Percentiles rank a stretch among this genome's conserved stretches.
phyloP scores from a whole-genome alignment of 2,329 filamentous ascomycete species.

The Tolypocladium cylindrosporum region DNA sequence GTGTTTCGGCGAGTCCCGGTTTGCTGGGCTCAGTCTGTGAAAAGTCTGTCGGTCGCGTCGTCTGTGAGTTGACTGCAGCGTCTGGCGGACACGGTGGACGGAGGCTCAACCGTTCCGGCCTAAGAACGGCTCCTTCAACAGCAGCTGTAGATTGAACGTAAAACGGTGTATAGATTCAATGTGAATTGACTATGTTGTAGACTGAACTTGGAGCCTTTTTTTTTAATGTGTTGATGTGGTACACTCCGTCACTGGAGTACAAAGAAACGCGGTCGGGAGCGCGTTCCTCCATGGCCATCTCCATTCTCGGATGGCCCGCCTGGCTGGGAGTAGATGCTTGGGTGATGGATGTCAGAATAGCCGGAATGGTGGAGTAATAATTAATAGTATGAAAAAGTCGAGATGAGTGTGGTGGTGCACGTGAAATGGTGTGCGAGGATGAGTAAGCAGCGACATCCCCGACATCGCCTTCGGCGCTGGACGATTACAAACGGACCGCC shows the following conservation, averaged over 20 bases:
- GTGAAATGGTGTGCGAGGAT: conserved; percentile 15
- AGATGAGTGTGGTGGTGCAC: conserved; percentile 1
- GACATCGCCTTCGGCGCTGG: background rate
- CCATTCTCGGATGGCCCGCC: too few species aligned
- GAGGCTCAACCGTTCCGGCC: background rate
- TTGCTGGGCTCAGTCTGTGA: background rate
- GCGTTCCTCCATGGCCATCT: too few species aligned
- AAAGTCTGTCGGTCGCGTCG: background rate
- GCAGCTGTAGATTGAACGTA: background rate
- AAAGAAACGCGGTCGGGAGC: background rate
- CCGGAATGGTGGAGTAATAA: too few species aligned
- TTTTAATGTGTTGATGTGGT: background rate
- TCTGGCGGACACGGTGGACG: background rate
- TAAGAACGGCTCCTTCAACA: background rate
- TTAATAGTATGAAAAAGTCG: too few species aligned
- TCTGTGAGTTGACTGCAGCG: background rate
- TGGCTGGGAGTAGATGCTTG: too few species aligned
- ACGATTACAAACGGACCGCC: background rate
- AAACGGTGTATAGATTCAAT: background rate
- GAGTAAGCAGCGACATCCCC: conserved; percentile 5
- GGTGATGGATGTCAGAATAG: too few species aligned
- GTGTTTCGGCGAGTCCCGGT: background rate
- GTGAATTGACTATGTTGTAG: background rate
- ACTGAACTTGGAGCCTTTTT: background rate
- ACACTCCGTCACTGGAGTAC: background rate